Percentiles rank a stretch among this genome's conserved stretches.
These are phyloP conservation scores for Deinandra increscens DNA, from an alignment of 129 eudicot genomes.

Conservation along the genomic window DNA sequence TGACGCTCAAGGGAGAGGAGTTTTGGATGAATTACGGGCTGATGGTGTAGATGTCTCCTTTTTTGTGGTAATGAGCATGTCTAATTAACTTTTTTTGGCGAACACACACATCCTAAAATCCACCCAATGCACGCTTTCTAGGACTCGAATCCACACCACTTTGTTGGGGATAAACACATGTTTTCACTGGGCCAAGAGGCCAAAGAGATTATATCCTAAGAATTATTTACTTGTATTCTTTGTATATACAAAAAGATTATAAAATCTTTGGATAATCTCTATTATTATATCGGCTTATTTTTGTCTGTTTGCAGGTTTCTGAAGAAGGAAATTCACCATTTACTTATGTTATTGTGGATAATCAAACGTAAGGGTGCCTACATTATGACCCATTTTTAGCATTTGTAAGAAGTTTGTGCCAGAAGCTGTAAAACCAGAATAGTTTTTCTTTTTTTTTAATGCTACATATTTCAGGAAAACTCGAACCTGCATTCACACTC, in stretches of 20 bases:
- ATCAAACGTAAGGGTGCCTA: slow-evolving; percentile 59
- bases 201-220: not conserved
- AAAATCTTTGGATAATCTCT: slow-evolving; percentile 9
- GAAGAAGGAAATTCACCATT: slow-evolving; percentile 87
- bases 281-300: not conserved
- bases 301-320: slow-evolving; percentile 59
- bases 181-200: no score
- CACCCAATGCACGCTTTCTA: no score
- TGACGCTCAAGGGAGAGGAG: slow-evolving; percentile 80
- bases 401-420: slow-evolving; percentile 7
- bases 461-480: slow-evolving; percentile 62
- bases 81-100: not conserved
- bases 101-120: no score
- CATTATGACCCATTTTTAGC: slow-evolving; percentile 9
- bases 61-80: slow-evolving; percentile 50
- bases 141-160: no score
- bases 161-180: no score
- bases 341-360: slow-evolving; percentile 87
- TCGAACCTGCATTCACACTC: slow-evolving; percentile 90
- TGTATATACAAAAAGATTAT: not conserved
- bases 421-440: slow-evolving; percentile 5
- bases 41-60: slow-evolving; percentile 87
- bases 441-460: not conserved
- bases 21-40: slow-evolving; percentile 75
- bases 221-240: not conserved